Base-by-base conservation (phyloP, 2,329 filamentous ascomycete genomes). In the Hypocreales sp. region DNA sequence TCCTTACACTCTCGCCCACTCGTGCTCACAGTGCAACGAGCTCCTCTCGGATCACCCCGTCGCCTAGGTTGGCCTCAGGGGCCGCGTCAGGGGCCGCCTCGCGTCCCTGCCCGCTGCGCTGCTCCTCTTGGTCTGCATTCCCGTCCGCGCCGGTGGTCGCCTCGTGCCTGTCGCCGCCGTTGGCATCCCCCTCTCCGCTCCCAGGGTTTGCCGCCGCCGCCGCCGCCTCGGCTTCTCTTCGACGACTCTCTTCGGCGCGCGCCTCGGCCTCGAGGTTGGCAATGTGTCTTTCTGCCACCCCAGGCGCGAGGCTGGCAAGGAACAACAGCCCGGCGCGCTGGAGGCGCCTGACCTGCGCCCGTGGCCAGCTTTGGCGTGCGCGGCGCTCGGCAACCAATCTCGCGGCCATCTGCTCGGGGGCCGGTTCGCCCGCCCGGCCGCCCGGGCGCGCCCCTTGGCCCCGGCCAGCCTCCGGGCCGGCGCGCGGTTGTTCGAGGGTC, bases 271-370 rank as follows among this genome's bases (percentile, higher is more conserved):
- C 66, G 3, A 71, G 45, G 24, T 66, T 59, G 15, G 63, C 65
- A 33, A 78, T 75, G 34, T 78, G 72, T 26, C 70, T 55, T 47
- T 78, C 72, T 1, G 71, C 71, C 15, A 78, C 61, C 8, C 72
- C 72, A 1, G 72, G 72, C 2, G 72, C 68, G 33, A 78, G 62
- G 42, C 72, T 78, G 13, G 72, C 72, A 14, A 78, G 51, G 40
- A 78, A 77, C 15, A 78, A 53, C 11, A 77, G 58, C 0, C 66
- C 58, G 12, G 70, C 65, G 35, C 72, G 61, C 47, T 78, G 71
- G 6, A 69, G 40, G 8, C 67, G 54, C 31, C 70, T 56, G 5
- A 65, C 46, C 30, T 66, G 62, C 7, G 37, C 38, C 8, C 42
- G 21, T 15, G 55, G 22, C 52, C 52, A 55, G 9, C 35, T 40